Evolutionary conservation across 495 filamentous ascomycete species (phyloP).

Genomic region (Aspergillus carlsbadensis): DNA sequence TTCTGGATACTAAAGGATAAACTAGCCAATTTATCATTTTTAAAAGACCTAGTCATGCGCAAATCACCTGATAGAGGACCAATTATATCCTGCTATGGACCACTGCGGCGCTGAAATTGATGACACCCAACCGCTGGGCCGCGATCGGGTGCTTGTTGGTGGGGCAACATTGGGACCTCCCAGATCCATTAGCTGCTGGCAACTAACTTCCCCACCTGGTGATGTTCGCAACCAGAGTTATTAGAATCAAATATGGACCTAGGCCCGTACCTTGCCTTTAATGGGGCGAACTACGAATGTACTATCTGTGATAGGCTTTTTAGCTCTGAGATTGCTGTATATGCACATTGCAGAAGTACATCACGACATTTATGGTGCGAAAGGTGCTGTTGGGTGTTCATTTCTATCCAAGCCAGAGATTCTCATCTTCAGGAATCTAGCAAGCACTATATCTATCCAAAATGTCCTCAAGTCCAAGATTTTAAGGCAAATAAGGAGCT

Average conservation of each 20-base stretch:
- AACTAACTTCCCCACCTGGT: not conserved
- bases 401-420: constrained; percentile 4
- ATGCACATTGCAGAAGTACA: constrained; percentile 16
- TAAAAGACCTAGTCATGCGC: too few species aligned
- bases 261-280: constrained; percentile 4
- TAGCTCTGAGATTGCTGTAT: constrained; percentile 11
- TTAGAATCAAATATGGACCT: constrained; percentile 1
- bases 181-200: too few species aligned
- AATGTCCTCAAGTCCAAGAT: not conserved
- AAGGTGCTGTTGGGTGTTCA: constrained; percentile 13
- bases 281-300: constrained; percentile 16
- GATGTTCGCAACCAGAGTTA: not conserved
- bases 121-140: too few species aligned
- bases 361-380: constrained; percentile 14
- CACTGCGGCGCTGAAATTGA: too few species aligned
- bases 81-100: too few species aligned
- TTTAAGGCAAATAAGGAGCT: constrained; percentile 4
- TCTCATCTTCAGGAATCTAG: constrained; percentile 2
- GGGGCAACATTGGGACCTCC: too few species aligned
- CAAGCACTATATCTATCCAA: constrained; percentile 1
- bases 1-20: too few species aligned
- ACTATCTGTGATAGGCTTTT: constrained; percentile 16
- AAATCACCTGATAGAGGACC: too few species aligned
- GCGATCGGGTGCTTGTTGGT: too few species aligned
- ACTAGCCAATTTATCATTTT: too few species aligned